Conservation (phyloP, 2,329 filamentous ascomycete genomes). For the Cercospora beticola region DNA sequence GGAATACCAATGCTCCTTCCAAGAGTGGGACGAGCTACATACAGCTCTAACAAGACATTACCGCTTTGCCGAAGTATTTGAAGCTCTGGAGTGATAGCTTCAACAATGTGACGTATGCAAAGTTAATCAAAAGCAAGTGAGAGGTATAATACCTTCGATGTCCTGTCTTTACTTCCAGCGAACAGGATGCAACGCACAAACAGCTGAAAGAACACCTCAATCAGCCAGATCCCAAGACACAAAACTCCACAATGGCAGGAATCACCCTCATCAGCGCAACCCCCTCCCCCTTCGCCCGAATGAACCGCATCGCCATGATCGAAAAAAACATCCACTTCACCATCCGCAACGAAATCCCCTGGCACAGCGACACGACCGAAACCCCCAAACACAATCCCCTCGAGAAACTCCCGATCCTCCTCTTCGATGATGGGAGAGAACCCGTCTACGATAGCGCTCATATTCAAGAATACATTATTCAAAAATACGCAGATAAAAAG, state of each 20-base stretch:
- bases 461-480: slow-evolving; percentile 27
- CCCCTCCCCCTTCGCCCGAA: slow-evolving; percentile 25
- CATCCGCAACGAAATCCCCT: slow-evolving; percentile 21
- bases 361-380: slow-evolving; percentile 22
- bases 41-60: not conserved
- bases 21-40: not conserved
- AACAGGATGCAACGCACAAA: slow-evolving; percentile 1
- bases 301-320: slow-evolving; percentile 26
- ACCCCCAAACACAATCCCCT: slow-evolving; percentile 25
- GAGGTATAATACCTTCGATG: not conserved
- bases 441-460: slow-evolving; percentile 26
- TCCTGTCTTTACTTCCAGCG: not conserved
- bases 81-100: not conserved
- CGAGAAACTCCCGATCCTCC: slow-evolving; percentile 26
- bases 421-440: slow-evolving; percentile 21
- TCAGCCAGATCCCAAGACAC: not conserved
- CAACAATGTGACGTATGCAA: not conserved
- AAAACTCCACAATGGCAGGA: not conserved
- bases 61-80: not conserved
- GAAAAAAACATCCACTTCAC: slow-evolving; percentile 24
- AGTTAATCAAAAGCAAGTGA: not conserved
- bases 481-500: slow-evolving; percentile 19
- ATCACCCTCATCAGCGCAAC: slow-evolving; percentile 25
- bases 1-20: not conserved
- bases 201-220: not conserved